Percentiles rank a stretch among this genome's conserved stretches.
phyloP scores from a whole-genome alignment of 2,329 filamentous ascomycete species.

The Raffaelea albimanens region DNA sequence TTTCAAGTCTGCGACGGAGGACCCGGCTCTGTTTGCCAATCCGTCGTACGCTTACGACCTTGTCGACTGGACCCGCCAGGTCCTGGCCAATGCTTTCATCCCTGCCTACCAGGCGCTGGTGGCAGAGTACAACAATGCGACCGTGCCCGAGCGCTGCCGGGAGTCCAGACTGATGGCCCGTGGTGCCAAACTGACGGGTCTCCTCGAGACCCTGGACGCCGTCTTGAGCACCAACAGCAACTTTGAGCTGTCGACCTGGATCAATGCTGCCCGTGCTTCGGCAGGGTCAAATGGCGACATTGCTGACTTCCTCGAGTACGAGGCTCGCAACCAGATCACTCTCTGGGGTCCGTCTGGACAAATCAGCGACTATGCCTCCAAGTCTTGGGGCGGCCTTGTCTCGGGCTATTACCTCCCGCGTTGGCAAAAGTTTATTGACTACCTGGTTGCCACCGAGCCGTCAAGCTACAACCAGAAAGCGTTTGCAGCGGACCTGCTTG shows the following conservation, averaged over 20 bases:
- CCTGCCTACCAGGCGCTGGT: constrained; percentile 27
- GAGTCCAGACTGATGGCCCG: constrained; percentile 10
- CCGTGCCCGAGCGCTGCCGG: constrained; percentile 7
- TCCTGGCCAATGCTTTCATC: constrained; percentile 36
- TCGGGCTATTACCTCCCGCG: constrained; percentile 33
- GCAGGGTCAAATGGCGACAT: constrained; percentile 9
- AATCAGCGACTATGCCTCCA: constrained; percentile 40
- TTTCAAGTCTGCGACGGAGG: constrained; percentile 22
- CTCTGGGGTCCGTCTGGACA: constrained; percentile 38
- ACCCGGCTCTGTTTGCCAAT: constrained; percentile 27
- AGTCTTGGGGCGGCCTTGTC: constrained; percentile 37
- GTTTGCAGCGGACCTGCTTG: neutral
- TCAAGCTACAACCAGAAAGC: constrained; percentile 4
- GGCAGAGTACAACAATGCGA: constrained; percentile 17
- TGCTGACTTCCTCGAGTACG: constrained; percentile 30
- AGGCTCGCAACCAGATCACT: constrained; percentile 40
- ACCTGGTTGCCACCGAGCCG: constrained; percentile 16
- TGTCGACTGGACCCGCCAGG: constrained; percentile 38
- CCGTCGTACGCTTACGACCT: constrained; percentile 35
- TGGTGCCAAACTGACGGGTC: constrained; percentile 21
- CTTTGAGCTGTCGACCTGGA: constrained; percentile 32
- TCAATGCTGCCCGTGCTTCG: constrained; percentile 25
- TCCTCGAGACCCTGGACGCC: constrained; percentile 28
- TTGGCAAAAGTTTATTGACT: constrained; percentile 35
- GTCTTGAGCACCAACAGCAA: constrained; percentile 30